Evolutionary conservation across 768 basidiomycete species (phyloP).

Genomic region (Nidula microcarpa): DNA sequence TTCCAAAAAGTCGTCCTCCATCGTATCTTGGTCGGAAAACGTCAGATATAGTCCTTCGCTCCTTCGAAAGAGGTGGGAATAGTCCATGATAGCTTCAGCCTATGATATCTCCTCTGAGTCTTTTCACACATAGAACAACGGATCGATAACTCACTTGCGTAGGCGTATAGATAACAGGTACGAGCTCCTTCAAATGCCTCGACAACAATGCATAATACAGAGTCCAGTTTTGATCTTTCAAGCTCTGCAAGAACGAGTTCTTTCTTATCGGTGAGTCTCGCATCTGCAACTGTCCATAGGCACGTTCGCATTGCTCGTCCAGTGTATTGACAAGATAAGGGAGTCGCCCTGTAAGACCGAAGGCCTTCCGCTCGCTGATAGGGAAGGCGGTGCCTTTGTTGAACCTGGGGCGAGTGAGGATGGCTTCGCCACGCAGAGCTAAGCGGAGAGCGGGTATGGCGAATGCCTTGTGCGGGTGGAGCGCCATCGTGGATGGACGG

Average conservation of each 20-base stretch:
- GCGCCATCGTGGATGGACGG: too few species aligned
- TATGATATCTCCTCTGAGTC: constrained; percentile 17
- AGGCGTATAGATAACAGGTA: constrained; percentile 79
- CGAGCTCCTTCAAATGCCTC: constrained; percentile 57
- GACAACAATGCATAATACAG: constrained; percentile 70
- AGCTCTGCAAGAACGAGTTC: constrained; percentile 73
- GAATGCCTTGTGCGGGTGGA: background rate
- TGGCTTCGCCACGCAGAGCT: constrained; percentile 55
- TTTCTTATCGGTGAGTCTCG: constrained; percentile 40
- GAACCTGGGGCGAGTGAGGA: constrained; percentile 65
- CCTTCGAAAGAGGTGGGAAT: constrained; percentile 80
- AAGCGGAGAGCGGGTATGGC: constrained; percentile 28
- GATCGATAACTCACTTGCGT: constrained; percentile 49
- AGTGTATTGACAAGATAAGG: constrained; percentile 57
- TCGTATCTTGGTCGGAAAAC: constrained; percentile 54
- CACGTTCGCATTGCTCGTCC: constrained; percentile 73
- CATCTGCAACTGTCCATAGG: constrained; percentile 57
- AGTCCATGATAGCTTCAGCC: constrained; percentile 80
- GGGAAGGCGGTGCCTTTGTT: constrained; percentile 85
- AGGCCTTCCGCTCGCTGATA: constrained; percentile 57
- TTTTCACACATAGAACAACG: background rate
- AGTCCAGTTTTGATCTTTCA: constrained; percentile 81
- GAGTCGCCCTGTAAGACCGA: constrained; percentile 56
- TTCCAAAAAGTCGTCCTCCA: constrained; percentile 77
- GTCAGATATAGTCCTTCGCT: constrained; percentile 76